Evolutionary conservation across 345 rosid genomes (phyloP).

Genomic region (Microthlaspi erraticum): DNA sequence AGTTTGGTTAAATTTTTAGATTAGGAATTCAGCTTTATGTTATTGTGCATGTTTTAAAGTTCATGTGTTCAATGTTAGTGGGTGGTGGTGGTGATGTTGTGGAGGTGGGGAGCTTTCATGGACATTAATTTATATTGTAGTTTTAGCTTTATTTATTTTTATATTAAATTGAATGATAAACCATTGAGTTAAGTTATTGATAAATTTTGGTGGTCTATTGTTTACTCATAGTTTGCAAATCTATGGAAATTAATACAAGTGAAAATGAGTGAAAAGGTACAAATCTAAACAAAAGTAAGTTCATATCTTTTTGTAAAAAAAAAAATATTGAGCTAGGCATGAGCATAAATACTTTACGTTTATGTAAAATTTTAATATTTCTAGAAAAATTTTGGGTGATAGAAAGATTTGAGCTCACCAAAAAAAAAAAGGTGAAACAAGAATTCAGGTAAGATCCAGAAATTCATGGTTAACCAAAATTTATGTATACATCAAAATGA

Average conservation of each 20-base stretch:
- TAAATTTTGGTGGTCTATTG: too few relatives aligned
- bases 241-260: too few relatives aligned
- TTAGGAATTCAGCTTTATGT: constrained; percentile 27
- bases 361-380: too few relatives aligned
- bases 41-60: constrained; percentile 32
- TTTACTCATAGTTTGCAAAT: too few relatives aligned
- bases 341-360: too few relatives aligned
- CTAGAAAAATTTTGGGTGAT: background rate
- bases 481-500: constrained; percentile 15
- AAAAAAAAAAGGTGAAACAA: background rate
- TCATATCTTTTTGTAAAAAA: too few relatives aligned
- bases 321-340: too few relatives aligned
- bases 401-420: background rate
- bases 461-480: constrained; percentile 5
- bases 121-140: constrained; percentile 11
- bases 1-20: constrained; percentile 23
- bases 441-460: background rate
- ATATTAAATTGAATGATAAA: background rate
- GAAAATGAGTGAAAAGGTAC: too few relatives aligned
- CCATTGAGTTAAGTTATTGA: background rate
- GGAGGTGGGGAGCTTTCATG: constrained; percentile 28
- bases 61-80: constrained; percentile 32
- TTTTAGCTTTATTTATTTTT: background rate
- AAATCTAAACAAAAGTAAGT: too few relatives aligned
- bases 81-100: constrained; percentile 31